A percentile compares a stretch with the other conserved stretches of the same genome.
Conservation (phyloP, 768 basidiomycete species). For the Russula compacta region DNA sequence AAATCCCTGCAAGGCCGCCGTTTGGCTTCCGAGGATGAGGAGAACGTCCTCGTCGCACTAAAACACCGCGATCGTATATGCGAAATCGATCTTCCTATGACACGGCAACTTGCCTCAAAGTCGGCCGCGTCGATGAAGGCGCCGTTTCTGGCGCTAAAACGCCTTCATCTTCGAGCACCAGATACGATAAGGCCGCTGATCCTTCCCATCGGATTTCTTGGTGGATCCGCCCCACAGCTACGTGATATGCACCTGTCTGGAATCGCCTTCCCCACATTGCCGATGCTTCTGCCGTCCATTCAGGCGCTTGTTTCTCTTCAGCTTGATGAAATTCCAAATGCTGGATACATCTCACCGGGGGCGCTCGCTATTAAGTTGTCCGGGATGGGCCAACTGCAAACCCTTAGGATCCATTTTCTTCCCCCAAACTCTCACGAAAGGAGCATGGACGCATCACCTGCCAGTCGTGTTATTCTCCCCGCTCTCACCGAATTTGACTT, state of each 20-base stretch:
- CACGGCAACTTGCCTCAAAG: neutral
- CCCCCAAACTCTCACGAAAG: neutral
- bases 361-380: neutral
- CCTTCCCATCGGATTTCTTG: neutral
- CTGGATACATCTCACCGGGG: neutral
- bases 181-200: constrained; percentile 29
- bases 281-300: neutral
- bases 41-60: neutral
- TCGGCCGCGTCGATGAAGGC: constrained; percentile 17
- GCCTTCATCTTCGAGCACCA: constrained; percentile 23
- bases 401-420: neutral
- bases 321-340: neutral
- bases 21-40: neutral
- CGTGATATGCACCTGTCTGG: neutral
- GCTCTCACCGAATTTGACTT: neutral
- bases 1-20: neutral
- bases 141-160: constrained; percentile 18
- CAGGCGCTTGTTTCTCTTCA: neutral
- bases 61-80: neutral
- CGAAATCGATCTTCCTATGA: neutral
- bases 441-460: neutral
- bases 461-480: neutral
- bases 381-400: neutral
- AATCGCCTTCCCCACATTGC: neutral
- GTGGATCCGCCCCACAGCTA: neutral